These are phyloP conservation scores for Cryptococcus amylolentus DNA, from an alignment of 1,284 basidiomycete genomes.

Conservation along the genomic window DNA sequence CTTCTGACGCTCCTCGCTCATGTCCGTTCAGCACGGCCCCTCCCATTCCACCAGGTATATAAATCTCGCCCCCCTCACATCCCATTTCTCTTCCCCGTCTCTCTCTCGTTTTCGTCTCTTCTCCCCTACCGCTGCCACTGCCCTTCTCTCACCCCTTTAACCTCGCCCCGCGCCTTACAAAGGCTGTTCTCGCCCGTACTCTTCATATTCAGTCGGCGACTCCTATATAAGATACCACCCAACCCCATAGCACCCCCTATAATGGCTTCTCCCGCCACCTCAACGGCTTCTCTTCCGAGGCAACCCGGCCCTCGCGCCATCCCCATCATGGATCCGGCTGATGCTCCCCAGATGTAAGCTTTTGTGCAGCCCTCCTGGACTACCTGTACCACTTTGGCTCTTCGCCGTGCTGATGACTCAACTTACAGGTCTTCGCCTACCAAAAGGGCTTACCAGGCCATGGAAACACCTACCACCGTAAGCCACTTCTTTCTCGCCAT, in stretches of 20 bases:
- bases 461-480: too few species aligned
- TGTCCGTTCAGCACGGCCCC: not conserved
- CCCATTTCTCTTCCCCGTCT: not conserved
- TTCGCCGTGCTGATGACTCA: not conserved
- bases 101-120: not conserved
- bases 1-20: not conserved
- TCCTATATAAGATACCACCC: not conserved
- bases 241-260: not conserved
- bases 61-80: not conserved
- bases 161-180: not conserved
- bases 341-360: not conserved
- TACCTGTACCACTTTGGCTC: not conserved
- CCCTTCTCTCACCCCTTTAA: not conserved
- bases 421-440: not conserved
- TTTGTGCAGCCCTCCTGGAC: not conserved
- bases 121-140: not conserved
- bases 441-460: not conserved
- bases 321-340: not conserved
- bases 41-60: not conserved
- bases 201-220: not conserved
- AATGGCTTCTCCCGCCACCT: constrained; percentile 4
- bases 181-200: not conserved
- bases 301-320: not conserved
- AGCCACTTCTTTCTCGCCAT: too few species aligned
- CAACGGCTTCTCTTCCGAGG: not conserved